A percentile compares a stretch with the other conserved stretches of the same genome.
phyloP scores from a whole-genome alignment of 768 basidiomycete species.

The Suillus tomentosus region DNA sequence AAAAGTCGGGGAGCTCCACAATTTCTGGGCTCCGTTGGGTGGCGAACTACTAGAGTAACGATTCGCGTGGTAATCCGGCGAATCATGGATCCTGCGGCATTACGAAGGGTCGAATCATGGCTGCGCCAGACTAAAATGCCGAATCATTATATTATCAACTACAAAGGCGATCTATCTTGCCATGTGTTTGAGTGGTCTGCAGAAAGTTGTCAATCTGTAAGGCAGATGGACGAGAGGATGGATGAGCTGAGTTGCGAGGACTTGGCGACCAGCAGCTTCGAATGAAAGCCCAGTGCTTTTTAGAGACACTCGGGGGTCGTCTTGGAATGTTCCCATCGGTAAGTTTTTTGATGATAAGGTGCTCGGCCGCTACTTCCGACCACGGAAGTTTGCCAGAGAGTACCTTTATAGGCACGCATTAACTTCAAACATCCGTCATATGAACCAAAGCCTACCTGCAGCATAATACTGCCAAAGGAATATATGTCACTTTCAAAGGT shows the following conservation, averaged over 20 bases:
- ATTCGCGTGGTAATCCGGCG: not conserved
- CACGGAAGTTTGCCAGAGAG: slow-evolving; percentile 1
- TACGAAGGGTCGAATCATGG: not conserved
- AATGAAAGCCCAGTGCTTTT: not conserved
- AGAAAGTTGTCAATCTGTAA: not conserved
- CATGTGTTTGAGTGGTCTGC: not conserved
- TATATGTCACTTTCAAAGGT: slow-evolving; percentile 14
- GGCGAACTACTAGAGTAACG: not conserved
- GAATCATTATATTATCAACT: not conserved
- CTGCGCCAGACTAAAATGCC: not conserved
- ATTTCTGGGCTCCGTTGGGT: not conserved
- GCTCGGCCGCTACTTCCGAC: not conserved
- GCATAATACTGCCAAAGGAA: slow-evolving; percentile 32
- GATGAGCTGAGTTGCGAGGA: not conserved
- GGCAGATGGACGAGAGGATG: not conserved
- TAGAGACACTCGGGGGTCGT: not conserved
- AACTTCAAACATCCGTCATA: not conserved
- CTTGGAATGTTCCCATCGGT: not conserved
- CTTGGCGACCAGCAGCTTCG: not conserved
- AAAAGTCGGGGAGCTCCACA: not conserved
- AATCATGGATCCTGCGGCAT: not conserved
- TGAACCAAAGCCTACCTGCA: slow-evolving; percentile 20
- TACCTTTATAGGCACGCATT: not conserved
- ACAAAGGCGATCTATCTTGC: not conserved
- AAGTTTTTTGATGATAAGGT: not conserved